Evolutionary conservation across 1,284 basidiomycete genomes (phyloP).

Genomic region (Cutaneotrichosporon dermatis): DNA sequence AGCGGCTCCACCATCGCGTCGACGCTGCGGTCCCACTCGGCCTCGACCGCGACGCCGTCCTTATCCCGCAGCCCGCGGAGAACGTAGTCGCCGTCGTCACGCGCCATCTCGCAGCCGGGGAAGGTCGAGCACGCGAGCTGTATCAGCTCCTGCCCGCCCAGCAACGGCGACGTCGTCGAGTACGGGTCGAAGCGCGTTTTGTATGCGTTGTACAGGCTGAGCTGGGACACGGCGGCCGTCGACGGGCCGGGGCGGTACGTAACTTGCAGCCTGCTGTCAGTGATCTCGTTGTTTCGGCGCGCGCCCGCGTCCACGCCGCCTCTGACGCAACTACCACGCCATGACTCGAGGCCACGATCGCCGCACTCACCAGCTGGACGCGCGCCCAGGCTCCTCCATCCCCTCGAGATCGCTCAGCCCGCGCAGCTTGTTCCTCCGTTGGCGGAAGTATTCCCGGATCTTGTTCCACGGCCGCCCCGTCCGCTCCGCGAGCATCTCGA

Average conservation of each 20-base stretch:
- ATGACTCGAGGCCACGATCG: too few relatives aligned
- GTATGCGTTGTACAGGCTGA: slow-evolving; percentile 41
- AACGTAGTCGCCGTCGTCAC: slow-evolving; percentile 41
- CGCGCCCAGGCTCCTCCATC: slow-evolving; percentile 44
- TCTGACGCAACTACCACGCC: too few relatives aligned
- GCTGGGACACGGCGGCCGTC: slow-evolving; percentile 29
- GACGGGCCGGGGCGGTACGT: slow-evolving; percentile 32
- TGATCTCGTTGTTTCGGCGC: too few relatives aligned
- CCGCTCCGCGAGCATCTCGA: slow-evolving; percentile 32
- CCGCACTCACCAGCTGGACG: slow-evolving; percentile 35
- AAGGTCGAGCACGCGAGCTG: slow-evolving; percentile 45
- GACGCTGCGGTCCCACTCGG: slow-evolving; percentile 30
- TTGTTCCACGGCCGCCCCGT: slow-evolving; percentile 42
- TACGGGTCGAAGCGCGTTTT: slow-evolving; percentile 43
- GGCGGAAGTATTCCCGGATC: slow-evolving; percentile 45
- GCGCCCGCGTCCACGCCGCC: neutral
- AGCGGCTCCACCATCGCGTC: slow-evolving; percentile 41
- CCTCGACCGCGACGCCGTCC: slow-evolving; percentile 19
- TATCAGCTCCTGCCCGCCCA: slow-evolving; percentile 44
- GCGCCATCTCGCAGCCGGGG: slow-evolving; percentile 42
- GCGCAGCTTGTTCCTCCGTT: slow-evolving; percentile 42
- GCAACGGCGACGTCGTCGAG: slow-evolving; percentile 24
- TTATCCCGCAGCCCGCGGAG: slow-evolving; percentile 35
- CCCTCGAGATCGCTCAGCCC: slow-evolving; percentile 36
- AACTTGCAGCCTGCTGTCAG: slow-evolving; percentile 35